A percentile compares a stretch with the other conserved stretches of the same genome.
phyloP scores from a whole-genome alignment of 345 rosid genomes.

The Salix viminalis region DNA sequence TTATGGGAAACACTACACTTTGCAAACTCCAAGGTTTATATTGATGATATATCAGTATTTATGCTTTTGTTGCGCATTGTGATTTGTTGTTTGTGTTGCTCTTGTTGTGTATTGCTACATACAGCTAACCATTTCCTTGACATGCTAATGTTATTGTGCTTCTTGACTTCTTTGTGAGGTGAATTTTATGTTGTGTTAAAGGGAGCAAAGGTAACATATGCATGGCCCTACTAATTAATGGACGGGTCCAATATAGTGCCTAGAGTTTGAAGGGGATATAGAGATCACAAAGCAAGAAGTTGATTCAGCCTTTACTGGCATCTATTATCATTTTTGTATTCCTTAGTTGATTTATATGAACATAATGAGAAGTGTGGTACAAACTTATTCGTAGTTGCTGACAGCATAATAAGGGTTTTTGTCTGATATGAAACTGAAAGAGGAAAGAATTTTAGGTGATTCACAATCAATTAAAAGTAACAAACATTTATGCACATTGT shows the following conservation, averaged over 20 bases:
- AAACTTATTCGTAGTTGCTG: neutral
- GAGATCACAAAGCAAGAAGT: neutral
- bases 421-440: neutral
- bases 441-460: neutral
- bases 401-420: neutral
- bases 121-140: neutral
- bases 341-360: neutral
- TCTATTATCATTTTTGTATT: neutral
- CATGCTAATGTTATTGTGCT: neutral
- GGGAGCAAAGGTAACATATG: neutral
- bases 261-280: neutral
- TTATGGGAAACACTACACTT: conserved; percentile 75
- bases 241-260: neutral
- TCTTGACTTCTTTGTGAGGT: neutral
- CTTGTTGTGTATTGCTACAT: neutral
- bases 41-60: conserved; percentile 3
- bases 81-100: neutral
- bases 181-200: neutral
- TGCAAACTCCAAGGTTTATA: conserved; percentile 79
- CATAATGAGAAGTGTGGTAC: neutral
- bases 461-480: neutral
- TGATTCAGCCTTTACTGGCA: neutral
- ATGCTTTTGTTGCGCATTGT: neutral
- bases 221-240: neutral
- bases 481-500: neutral